Base-by-base conservation (phyloP, 2,329 filamentous ascomycete species). In the Didymellaceae sp. region DNA sequence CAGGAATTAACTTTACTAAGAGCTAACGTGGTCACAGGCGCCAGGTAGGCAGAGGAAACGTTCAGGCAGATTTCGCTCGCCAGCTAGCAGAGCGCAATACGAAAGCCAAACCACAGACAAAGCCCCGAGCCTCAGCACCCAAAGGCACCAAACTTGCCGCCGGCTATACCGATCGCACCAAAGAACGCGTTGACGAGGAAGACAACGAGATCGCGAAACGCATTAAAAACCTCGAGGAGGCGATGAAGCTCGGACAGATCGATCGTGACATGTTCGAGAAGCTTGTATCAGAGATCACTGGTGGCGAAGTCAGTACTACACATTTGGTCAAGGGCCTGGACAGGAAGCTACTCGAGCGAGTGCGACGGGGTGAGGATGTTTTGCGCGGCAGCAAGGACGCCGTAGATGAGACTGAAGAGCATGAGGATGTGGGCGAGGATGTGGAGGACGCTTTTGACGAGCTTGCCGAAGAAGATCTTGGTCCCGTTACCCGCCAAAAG, bases 291-390 rank as follows among this genome's bases (percentile, higher is more conserved):
- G 83, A 95, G 61, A 90, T 97, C 46, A 78, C 90, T 1, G 92
- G 91, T 3, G 93, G 92, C 6, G 89, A 96, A 70, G 75, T 92
- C 17, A 78, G 78, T 11, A 90, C 86, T 62, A 96, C 91, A 11
- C 91, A 96, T 78, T 75, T 97, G 58, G 87, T 97, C 38, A 97
- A 97, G 69, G 94, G 94, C 0, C 75, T 99, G 40, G 94, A 99
- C 74, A 89, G 91, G 70, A 88, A 89, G 71, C 77, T 97, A 10
- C 77, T 92, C 21, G 84, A 89, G 70, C 80, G 86, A 59, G 81
- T 89, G 52, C 82, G 82, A 53, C 82, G 80, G 46, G 89, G 88
- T 31, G 89, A 91, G 70, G 74, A 79, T 68, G 77, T 79, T 4
- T 51, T 75, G 17, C 59, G 52, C 10, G 46, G 44, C 6, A 42